These are phyloP conservation scores for Talinum fruticosum DNA, from an alignment of 148 eudicot species.

Conservation along the genomic window DNA sequence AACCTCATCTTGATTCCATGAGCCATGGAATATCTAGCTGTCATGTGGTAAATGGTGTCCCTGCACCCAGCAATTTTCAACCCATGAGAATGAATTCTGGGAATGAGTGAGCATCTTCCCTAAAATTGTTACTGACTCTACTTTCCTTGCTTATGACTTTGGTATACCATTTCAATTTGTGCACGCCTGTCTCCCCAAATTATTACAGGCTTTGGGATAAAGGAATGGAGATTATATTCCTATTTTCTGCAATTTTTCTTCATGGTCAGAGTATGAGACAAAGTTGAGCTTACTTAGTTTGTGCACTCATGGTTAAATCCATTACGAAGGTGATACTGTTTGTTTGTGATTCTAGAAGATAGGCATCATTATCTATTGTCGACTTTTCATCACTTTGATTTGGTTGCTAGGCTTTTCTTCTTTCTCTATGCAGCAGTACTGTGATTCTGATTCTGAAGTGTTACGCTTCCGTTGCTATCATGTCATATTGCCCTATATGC, in stretches of 20 bases:
- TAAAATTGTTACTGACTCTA: neutral
- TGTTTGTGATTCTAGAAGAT: neutral
- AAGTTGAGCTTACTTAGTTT: neutral
- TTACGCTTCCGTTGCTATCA: neutral
- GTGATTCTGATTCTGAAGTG: neutral
- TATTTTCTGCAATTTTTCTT: neutral
- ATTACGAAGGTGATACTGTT: neutral
- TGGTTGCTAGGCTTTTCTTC: neutral
- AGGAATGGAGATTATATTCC: neutral
- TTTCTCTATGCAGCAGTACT: neutral
- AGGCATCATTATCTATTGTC: neutral
- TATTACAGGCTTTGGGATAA: neutral
- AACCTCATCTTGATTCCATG: slow-evolving; percentile 85
- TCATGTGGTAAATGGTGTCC: slow-evolving; percentile 94
- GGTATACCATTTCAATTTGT: neutral
- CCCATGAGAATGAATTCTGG: slow-evolving; percentile 90
- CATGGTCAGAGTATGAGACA: neutral
- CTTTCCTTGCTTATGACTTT: neutral
- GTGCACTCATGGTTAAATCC: neutral
- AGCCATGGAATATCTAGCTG: slow-evolving; percentile 68
- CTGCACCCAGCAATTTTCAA: slow-evolving; percentile 81
- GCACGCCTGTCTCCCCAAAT: neutral
- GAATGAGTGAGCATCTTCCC: slow-evolving; percentile 61
- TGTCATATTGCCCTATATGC: neutral
- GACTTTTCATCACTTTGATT: neutral